Percentiles rank a stretch among this genome's conserved stretches.
Conservation (phyloP, 208 protist genomes). For the Leishmania tarentolae region DNA sequence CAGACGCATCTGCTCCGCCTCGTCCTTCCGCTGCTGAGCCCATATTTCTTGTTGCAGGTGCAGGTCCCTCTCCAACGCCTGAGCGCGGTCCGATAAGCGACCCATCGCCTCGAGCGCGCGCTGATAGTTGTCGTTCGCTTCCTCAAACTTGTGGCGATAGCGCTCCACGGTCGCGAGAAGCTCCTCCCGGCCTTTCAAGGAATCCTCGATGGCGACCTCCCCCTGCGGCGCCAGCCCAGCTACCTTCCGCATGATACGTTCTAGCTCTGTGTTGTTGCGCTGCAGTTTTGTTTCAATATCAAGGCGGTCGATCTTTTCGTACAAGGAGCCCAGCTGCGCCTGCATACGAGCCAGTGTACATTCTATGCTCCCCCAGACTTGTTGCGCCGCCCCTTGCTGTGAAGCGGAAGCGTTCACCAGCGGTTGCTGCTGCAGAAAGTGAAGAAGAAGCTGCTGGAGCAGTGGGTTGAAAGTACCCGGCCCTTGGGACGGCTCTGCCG, state of each 20-base stretch:
- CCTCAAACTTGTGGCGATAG: slow-evolving; percentile 52
- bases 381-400: background rate
- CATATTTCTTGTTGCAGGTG: slow-evolving; percentile 55
- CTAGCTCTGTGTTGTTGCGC: slow-evolving; percentile 68
- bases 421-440: slow-evolving; percentile 34
- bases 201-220: slow-evolving; percentile 50
- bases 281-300: slow-evolving; percentile 55
- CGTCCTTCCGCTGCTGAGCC: slow-evolving; percentile 40
- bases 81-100: slow-evolving; percentile 55
- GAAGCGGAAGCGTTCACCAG: background rate
- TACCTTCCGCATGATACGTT: slow-evolving; percentile 53
- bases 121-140: slow-evolving; percentile 70
- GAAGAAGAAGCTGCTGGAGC: slow-evolving; percentile 52
- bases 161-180: slow-evolving; percentile 70
- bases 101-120: slow-evolving; percentile 70
- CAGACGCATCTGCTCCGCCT: slow-evolving; percentile 58
- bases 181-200: slow-evolving; percentile 57
- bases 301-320: slow-evolving; percentile 71
- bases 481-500: slow-evolving; percentile 1
- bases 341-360: slow-evolving; percentile 51
- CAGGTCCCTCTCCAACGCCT: slow-evolving; percentile 57
- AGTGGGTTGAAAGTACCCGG: slow-evolving; percentile 10
- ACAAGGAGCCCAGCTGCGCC: slow-evolving; percentile 53
- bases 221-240: slow-evolving; percentile 54
- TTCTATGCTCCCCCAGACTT: slow-evolving; percentile 24